These are phyloP conservation scores for Platanus orientalis DNA, from an alignment of 164 flowering plant species.

Conservation along the genomic window DNA sequence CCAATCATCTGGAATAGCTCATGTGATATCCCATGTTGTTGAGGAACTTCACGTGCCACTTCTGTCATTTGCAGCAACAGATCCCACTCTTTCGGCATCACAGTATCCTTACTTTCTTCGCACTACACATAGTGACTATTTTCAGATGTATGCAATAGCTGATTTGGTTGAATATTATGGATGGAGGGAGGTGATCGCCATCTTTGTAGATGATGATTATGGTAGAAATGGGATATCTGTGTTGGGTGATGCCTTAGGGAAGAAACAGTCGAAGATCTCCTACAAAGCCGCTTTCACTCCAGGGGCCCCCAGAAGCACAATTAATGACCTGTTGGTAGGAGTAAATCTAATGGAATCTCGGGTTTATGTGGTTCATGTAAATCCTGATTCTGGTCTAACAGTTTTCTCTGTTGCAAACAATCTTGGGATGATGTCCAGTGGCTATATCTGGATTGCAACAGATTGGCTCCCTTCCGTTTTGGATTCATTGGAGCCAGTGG, in stretches of 20 bases:
- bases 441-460: conserved; percentile 92
- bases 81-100: conserved; percentile 74
- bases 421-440: conserved; percentile 58
- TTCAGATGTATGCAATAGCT: conserved; percentile 81
- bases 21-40: conserved; percentile 64
- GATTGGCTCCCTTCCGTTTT: conserved; percentile 86
- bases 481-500: conserved; percentile 44
- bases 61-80: conserved; percentile 80
- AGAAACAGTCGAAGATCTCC: conserved; percentile 66
- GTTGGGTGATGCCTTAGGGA: conserved; percentile 71
- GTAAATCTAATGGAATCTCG: conserved; percentile 86
- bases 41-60: conserved; percentile 82
- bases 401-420: conserved; percentile 57
- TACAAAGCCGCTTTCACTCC: conserved; percentile 69
- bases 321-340: conserved; percentile 40
- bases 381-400: conserved; percentile 65
- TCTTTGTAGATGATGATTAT: conserved; percentile 82
- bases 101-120: conserved; percentile 79
- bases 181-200: conserved; percentile 85
- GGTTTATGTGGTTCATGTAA: conserved; percentile 72
- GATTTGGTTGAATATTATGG: conserved; percentile 52
- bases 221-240: conserved; percentile 75
- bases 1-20: conserved; percentile 84
- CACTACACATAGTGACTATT: conserved; percentile 67
- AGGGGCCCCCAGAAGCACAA: conserved; percentile 35